phyloP scores from a whole-genome alignment of 371 early-diverging fungal genomes.

The Zopfochytrium polystomum region DNA sequence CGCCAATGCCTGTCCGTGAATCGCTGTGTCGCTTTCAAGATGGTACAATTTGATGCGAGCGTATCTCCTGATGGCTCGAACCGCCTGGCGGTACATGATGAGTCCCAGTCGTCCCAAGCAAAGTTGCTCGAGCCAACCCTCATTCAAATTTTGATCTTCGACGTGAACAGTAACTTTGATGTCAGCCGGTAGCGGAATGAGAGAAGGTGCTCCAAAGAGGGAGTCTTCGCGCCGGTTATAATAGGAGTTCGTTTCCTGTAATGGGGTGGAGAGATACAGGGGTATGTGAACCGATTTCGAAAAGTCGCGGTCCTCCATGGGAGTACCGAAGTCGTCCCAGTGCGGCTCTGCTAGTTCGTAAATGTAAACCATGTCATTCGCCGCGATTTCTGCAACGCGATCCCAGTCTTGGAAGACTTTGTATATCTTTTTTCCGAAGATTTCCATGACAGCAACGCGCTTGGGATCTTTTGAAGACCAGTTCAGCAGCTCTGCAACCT shows the following conservation, averaged over 20 bases:
- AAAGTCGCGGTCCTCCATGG: conserved; percentile 2
- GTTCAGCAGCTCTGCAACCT: conserved; percentile 59
- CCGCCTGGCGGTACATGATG: conserved; percentile 22
- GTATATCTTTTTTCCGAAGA: conserved; percentile 60
- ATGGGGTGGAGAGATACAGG: conserved; percentile 14
- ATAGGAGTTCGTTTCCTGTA: background rate
- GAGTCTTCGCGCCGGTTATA: background rate
- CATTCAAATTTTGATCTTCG: no score
- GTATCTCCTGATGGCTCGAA: conserved; percentile 24
- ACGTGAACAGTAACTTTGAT: conserved; percentile 8
- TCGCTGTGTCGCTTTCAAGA: no score
- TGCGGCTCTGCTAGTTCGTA: conserved; percentile 55
- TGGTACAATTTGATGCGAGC: conserved; percentile 13
- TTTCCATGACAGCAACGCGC: conserved; percentile 58
- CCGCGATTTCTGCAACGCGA: conserved; percentile 55
- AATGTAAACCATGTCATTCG: conserved; percentile 62
- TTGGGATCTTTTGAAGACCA: conserved; percentile 25
- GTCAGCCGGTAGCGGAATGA: conserved; percentile 33
- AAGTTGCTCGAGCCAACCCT: conserved; percentile 1
- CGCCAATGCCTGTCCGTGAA: no score
- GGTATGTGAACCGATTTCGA: conserved; percentile 20
- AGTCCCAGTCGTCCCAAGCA: conserved; percentile 1
- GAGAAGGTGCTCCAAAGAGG: conserved; percentile 36
- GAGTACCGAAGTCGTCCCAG: conserved; percentile 21
- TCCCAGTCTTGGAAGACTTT: conserved; percentile 63